Percentiles rank a stretch among this genome's conserved stretches.
phyloP scores from a whole-genome alignment of 768 basidiomycete species.

The Russula earlei region DNA sequence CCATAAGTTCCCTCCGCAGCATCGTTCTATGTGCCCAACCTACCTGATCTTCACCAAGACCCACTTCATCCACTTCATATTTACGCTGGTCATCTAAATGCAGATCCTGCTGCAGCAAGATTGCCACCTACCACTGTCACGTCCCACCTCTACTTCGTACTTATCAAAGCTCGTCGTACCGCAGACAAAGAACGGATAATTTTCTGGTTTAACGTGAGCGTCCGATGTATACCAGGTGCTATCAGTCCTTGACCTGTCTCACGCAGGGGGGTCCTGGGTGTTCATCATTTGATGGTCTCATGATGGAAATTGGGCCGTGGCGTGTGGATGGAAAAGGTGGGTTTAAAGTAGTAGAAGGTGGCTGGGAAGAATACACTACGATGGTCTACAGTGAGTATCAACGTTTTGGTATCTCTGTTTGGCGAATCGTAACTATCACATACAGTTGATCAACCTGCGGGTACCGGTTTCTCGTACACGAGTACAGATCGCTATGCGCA shows the following conservation, averaged over 20 bases:
- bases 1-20: conserved; percentile 58
- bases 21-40: conserved; percentile 68
- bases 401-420: not conserved
- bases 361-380: conserved; percentile 96
- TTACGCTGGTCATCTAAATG: conserved; percentile 78
- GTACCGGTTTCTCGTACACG: conserved; percentile 88
- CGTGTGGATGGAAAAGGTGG: conserved; percentile 63
- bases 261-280: conserved; percentile 90
- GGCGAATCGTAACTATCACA: not conserved
- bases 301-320: conserved; percentile 99
- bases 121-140: conserved; percentile 50
- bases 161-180: conserved; percentile 75
- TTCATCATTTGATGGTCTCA: conserved; percentile 91
- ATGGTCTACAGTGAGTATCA: conserved; percentile 76
- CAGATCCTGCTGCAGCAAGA: conserved; percentile 53
- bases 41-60: conserved; percentile 73
- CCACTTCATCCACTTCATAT: conserved; percentile 62
- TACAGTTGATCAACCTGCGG: conserved; percentile 94
- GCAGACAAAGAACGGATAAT: conserved; percentile 89
- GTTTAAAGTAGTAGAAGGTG: conserved; percentile 68
- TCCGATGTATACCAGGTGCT: not conserved
- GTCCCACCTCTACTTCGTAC: conserved; percentile 79
- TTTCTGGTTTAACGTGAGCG: conserved; percentile 96
- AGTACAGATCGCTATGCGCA: conserved; percentile 80
- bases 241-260: not conserved